Base-by-base conservation (phyloP, 2,329 filamentous ascomycete species). In the Colletotrichum agaves region DNA sequence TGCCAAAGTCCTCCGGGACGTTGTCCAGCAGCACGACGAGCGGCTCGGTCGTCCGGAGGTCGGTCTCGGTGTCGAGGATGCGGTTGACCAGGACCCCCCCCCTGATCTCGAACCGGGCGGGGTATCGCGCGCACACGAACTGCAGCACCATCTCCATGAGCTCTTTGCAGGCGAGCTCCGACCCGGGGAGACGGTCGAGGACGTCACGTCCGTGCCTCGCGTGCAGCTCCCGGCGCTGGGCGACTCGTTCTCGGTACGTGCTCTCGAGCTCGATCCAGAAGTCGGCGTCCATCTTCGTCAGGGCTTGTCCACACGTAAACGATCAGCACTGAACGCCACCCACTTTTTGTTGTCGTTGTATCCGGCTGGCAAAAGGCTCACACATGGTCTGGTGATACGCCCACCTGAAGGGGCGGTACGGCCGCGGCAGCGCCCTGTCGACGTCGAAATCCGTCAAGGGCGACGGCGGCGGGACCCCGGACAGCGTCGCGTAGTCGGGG, bases 231-330 rank as follows among this genome's bases (percentile, higher is more conserved):
- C 89, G 85, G 17, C 93, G 90, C 75, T 94, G 88, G 5, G 84
- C 83, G 71, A 97, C 90, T 21, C 91, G 87, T 1, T 83, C 73
- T 50, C 79, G 80, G 75, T 97, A 97, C 3, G 87, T 91, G 56
- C 83, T 90, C 72, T 96, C 93, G 2, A 97, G 84, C 78, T 97
- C 93, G n/a, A 97, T 82, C 93, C 93, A 97, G 87, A 91, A 97
- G 75, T 97, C 90, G 0, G 89, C 81, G 69, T 97, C 92, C 77
- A 96, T 81, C 72, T 93, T 97, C 47, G 87, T 90, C 8, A 95
- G 81, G 2, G 93, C 92, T 96, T 8, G 7, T 67, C 3, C 27
- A 12, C n/a, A 13, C 8, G 11, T 0, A 71, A 71, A 55, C 74
- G 63, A 64, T 67, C 13, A 67, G 53, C 21, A 37, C 2, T 1